Base-by-base conservation (phyloP, 139 green algal genomes). In the Coccomyxa sp. region DNA sequence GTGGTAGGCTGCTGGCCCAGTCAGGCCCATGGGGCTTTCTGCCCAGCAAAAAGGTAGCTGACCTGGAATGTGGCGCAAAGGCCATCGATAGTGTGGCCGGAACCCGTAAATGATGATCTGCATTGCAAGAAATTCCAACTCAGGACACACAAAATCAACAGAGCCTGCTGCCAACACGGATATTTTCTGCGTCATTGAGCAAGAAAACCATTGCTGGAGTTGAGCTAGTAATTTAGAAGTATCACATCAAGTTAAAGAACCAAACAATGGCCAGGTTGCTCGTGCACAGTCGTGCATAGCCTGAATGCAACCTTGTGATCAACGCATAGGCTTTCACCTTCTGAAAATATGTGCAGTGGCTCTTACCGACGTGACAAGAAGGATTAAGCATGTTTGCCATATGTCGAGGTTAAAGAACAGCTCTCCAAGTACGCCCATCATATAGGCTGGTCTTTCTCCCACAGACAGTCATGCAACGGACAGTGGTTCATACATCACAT, bases 71-170 rank as follows among this genome's bases (percentile, higher is more conserved):
- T 80, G 28, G 15, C 76, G 76, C 15, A 63, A 25, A 27, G 18
- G 17, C 76, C 76, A 80, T n/a, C 76, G 17, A 13, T 58, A 16
- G 13, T 60, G 14, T 14, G 76, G 76, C 16, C 31, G 76, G 1
- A 80, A 59, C 13, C 76, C 76, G 30, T 80, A 80, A 25, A 59
- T 59, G 76, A 80, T 59, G 71, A 77, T 77, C 25, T 31, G n/a
- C 71, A 45, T 18, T 15, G 27, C n/a, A 77, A 77, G 21, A 11
- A 38, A 1, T 30, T 45, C 27, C 38, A 51, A 51, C 38, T 51
- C 38, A 51, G 38, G 38, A 51, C 3, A 51, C 38, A 51, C 38
- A 51, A 51, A 51, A 51, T 3, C 38, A 51, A 51, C 38, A 51
- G 38, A 51, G 38, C 38, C 38, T 51, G 38, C 38, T 51, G 38